These are phyloP conservation scores for Globisporangium radiosum DNA, from an alignment of 352 stramenopile species.

Conservation along the genomic window DNA sequence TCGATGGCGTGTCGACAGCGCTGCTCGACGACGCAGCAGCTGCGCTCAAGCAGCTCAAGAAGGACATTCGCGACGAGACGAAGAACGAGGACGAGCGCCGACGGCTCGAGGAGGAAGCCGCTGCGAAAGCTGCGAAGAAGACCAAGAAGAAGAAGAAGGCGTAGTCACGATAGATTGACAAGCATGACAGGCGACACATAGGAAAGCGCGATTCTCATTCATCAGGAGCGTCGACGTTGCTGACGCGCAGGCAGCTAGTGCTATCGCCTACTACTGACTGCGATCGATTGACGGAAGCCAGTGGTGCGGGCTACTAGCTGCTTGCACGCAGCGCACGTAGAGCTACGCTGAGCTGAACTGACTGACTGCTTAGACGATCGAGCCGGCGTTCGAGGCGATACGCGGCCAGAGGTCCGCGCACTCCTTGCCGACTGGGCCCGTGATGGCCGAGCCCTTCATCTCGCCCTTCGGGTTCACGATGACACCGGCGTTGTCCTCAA, in stretches of 20 bases:
- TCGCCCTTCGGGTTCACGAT: conserved; percentile 99
- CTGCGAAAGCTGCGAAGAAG: conserved; percentile 74
- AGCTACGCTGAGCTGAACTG: background rate
- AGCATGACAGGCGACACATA: conserved; percentile 9
- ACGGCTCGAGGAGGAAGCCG: conserved; percentile 59
- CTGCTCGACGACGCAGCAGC: conserved; percentile 56
- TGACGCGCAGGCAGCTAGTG: background rate
- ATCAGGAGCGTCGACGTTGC: conserved; percentile 1
- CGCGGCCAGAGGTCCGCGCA: conserved; percentile 99
- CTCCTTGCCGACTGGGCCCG: conserved; percentile 99
- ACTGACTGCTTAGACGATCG: conserved; percentile 94
- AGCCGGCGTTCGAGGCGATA: conserved; percentile 99
- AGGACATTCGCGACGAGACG: conserved; percentile 70
- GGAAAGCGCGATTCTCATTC: conserved; percentile 25
- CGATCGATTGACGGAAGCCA: background rate
- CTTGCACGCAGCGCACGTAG: background rate
- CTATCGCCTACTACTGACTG: background rate
- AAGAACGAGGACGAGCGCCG: conserved; percentile 75
- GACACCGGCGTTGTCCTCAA: conserved; percentile 99
- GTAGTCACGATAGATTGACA: background rate
- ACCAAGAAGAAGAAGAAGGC: conserved; percentile 64
- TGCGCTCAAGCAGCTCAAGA: conserved; percentile 73
- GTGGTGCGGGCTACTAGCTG: too few relatives aligned
- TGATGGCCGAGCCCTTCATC: conserved; percentile 99
- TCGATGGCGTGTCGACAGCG: conserved; percentile 43